These are phyloP conservation scores for Botrytis squamosa DNA, from an alignment of 2,329 filamentous ascomycete genomes.

Conservation along the genomic window DNA sequence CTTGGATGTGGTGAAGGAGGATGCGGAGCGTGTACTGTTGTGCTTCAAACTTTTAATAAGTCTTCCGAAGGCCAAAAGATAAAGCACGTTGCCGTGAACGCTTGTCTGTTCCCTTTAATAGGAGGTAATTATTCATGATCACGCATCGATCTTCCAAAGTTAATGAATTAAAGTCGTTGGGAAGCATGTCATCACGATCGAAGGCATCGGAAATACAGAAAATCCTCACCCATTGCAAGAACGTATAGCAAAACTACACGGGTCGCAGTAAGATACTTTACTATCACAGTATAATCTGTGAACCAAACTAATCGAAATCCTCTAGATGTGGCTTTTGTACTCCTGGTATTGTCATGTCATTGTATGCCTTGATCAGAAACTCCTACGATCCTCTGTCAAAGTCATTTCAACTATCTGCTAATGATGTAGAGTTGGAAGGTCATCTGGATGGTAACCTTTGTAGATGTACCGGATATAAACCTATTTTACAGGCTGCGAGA, in stretches of 20 bases:
- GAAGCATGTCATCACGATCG: conserved; percentile 95
- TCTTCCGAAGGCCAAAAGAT: conserved; percentile 69
- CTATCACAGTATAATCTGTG: neutral
- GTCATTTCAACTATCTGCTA: conserved; percentile 50
- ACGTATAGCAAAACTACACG: conserved; percentile 83
- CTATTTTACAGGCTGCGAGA: conserved; percentile 90
- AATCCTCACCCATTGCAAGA: conserved; percentile 86
- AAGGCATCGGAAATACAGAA: conserved; percentile 85
- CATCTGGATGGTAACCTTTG: conserved; percentile 90
- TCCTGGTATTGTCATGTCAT: conserved; percentile 93
- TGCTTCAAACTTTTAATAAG: conserved; percentile 69
- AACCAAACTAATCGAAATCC: neutral
- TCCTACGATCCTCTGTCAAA: conserved; percentile 58
- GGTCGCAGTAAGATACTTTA: conserved; percentile 67
- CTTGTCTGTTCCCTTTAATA: conserved; percentile 59
- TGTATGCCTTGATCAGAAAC: conserved; percentile 88
- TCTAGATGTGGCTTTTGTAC: conserved; percentile 68
- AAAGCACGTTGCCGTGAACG: conserved; percentile 93
- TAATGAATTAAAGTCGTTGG: conserved; percentile 62
- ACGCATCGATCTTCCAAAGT: neutral
- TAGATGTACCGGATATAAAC: conserved; percentile 88
- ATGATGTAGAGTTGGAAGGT: conserved; percentile 79
- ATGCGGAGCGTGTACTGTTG: conserved; percentile 91
- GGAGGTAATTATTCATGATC: conserved; percentile 26
- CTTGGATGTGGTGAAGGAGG: conserved; percentile 93